These are phyloP conservation scores for Phytophthora cryptogea DNA, from an alignment of 352 stramenopile species.

Conservation along the genomic window DNA sequence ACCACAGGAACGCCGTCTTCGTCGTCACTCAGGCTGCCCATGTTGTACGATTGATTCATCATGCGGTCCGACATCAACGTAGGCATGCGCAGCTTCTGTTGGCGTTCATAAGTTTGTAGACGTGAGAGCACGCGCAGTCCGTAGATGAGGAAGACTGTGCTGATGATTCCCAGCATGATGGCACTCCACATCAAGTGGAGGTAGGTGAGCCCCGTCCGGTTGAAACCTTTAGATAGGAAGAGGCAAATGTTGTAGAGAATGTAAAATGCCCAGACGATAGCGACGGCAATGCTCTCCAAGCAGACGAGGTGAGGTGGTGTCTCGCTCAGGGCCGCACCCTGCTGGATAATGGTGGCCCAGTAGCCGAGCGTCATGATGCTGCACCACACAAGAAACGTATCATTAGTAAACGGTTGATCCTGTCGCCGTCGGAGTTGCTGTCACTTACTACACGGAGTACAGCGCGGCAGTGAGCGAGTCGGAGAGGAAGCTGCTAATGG, in stretches of 20 bases:
- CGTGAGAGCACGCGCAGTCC: constrained; percentile 38
- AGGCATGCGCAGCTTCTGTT: constrained; percentile 29
- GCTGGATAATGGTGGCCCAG: constrained; percentile 47
- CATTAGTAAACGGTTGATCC: constrained; percentile 1
- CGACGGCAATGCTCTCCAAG: constrained; percentile 37
- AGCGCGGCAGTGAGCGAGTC: constrained; percentile 47
- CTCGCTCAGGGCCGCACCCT: constrained; percentile 25
- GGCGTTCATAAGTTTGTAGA: constrained; percentile 31
- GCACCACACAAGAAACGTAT: constrained; percentile 3
- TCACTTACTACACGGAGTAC: constrained; percentile 51
- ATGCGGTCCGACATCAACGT: constrained; percentile 30
- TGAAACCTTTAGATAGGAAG: constrained; percentile 49
- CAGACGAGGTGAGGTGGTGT: constrained; percentile 27
- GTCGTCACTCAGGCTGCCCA: constrained; percentile 32
- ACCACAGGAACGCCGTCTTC: constrained; percentile 35
- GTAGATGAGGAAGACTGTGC: constrained; percentile 42
- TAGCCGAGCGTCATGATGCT: constrained; percentile 45
- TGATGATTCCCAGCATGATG: constrained; percentile 44
- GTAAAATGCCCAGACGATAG: constrained; percentile 43
- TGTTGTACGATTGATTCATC: constrained; percentile 41
- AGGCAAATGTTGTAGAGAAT: constrained; percentile 37
- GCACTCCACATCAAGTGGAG: constrained; percentile 40
- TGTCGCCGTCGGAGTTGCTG: not conserved
- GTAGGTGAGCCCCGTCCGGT: constrained; percentile 31
- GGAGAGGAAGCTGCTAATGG: constrained; percentile 42